Evolutionary conservation across 805 yeast genomes (phyloP), one percentile per base, ranked within the genome.

Genomic region (Tetrapisispora taiwanensis): DNA sequence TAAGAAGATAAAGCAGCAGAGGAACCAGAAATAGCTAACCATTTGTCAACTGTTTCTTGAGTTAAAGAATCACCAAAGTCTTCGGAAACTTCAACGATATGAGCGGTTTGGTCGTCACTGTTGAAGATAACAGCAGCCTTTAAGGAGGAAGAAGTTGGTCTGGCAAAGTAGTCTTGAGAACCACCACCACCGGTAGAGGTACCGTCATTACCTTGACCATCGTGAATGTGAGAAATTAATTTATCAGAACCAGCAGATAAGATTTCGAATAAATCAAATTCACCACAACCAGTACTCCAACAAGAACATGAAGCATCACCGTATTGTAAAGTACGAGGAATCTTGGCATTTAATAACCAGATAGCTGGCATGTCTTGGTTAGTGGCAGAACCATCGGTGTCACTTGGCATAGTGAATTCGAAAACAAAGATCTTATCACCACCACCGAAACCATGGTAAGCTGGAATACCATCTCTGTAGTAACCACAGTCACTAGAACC

Each of bases 281-380:
- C 98, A 72, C 98, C 98, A 71, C 98, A 92, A 49, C 97, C 97
- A 44, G 95, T 75, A 43, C 76, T 58, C 98, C 98, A 92, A 76
- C 98, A 92, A 31, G 97, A 87, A 74, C 97, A 92, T 18, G 75
- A 63, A 22, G 80, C 63, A 48, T 71, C 71, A 65, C 97, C 97
- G 69, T 92, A 92, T 71, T 92, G 97, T 59, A 81, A 69, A 54
- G 97, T 89, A 75, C 98, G 86, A 69, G 98, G 96, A 61, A 89
- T 81, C 73, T 85, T 84, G 50, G 95, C 95, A 66, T 89, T 89
- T 65, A 89, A 78, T 66, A 89, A 72, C 97, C 97, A 89, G 56
- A 89, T 76, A 50, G 98, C 97, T 53, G 98, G 98, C 97, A 92
- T 90, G 67, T 92, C 97, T 59, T 74, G 74, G 74, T 89, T 88